Base-by-base conservation (phyloP, 148 eudicot genomes). In the Linanthus parryae region DNA sequence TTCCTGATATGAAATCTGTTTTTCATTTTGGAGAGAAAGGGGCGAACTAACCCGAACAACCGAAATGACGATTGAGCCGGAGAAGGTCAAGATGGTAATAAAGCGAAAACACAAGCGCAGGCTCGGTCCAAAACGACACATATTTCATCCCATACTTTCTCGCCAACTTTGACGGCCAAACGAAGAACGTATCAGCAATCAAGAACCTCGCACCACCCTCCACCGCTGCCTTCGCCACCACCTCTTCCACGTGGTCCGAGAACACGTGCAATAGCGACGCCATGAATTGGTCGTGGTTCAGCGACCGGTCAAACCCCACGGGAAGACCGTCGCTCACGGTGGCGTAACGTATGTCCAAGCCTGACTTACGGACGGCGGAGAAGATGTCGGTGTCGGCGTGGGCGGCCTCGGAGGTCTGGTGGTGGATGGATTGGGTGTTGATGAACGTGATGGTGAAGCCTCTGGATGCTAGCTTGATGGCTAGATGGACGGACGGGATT, bases 121-220 rank as follows among this genome's bases (percentile, higher is more conserved):
- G 66, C 35, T 88, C 89, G 1, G 96, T 82, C 94, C 94, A 88
- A 58, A 71, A 88, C 11, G 86, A 79, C 0, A 68, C 69, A 44
- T 71, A 65, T 7, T 61, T 42, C 12, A 84, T 54, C 51, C 79
- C 82, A 63, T 67, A 74, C 62, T 66, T 79, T 58, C 62, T 74
- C 0, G 88, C 84, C 16, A 81, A 7, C 52, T 58, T 67, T 2
- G 76, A 60, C 6, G 78, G 76, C 89, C 89, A 88, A 12, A 79
- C 84, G 46, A 53, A 83, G 62, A 73, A 81, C 5, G 96, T 69
- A 47, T 88, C 96, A 5, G 77, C 79, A 7, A 88, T 74, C 41
- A 84, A 54, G 19, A 76, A 75, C 40, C 49, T 75, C 2, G 67
- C 76, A 0, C 3, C 37, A 16, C 41, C 52, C 6, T 44, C 20